Evolutionary conservation across 441 rosid species (phyloP), one percentile per base, ranked within the genome.

Genomic region (Adansonia grandidieri): DNA sequence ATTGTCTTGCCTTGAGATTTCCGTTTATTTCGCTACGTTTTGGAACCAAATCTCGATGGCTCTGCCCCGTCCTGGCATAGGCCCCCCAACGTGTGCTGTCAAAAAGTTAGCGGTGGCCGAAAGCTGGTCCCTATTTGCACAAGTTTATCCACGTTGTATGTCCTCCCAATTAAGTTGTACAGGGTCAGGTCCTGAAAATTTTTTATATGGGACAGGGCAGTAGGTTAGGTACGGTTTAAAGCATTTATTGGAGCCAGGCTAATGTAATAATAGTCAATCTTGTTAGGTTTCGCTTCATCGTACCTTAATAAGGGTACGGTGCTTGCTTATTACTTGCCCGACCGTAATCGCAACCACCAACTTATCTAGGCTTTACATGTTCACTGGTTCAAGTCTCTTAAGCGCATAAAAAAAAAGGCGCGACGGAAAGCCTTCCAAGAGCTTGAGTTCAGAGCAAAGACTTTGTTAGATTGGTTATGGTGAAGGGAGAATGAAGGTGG

Each of bases 71-170:
- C 28, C 57, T 71, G 50, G 7, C 45, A 11, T 61, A 61, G 67
- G 74, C 6, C 71, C 68, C 76, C 44, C 57, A 9, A 32, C 32
- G 32, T 73, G 57, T 48, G 74, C 58, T 9, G 66, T 79, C 63
- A 57, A 47, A 65, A 56, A 57, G 44, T 40, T 79, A 1, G 72
- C 54, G 60, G 53, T 44, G 75, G 45, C 54, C n/a, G 20, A 76
- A n/a, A 60, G 83, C 64, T 80, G 81, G 80, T 75, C 75, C 85
- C 77, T 37, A 9, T 53, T 71, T 32, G 24, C 37, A 10, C 71
- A 15, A 48, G 75, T 1, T 71, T 53, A 71, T 32, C 62, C 48
- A 32, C 62, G 28, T 71, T 44, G 17, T 19, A 0, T 67, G 71
- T 45, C 71, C 71, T 67, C 32, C 10, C 71, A 67, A 17, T 67